phyloP scores from a whole-genome alignment of 2,329 filamentous ascomycete species.

The Fusarium verticillioides region DNA sequence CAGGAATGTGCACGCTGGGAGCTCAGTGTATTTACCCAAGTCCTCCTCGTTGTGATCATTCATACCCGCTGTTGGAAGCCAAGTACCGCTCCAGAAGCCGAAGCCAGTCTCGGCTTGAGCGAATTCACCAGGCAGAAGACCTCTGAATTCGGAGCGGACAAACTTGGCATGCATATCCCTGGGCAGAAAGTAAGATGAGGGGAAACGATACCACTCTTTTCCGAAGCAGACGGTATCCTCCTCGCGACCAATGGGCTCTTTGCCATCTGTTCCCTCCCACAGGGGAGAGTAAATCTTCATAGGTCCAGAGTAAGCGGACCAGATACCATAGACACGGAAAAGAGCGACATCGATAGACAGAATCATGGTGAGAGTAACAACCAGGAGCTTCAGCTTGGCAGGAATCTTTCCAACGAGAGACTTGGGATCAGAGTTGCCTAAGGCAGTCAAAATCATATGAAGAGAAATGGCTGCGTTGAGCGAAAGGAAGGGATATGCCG shows the following conservation, averaged over 20 bases:
- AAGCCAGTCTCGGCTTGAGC: conserved; percentile 76
- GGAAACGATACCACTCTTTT: conserved; percentile 99
- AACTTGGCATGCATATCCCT: conserved; percentile 88
- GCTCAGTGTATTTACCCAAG: conserved; percentile 82
- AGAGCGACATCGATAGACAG: conserved; percentile 73
- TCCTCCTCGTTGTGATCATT: conserved; percentile 94
- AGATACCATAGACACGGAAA: conserved; percentile 79
- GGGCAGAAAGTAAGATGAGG: conserved; percentile 91
- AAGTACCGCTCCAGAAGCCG: conserved; percentile 84
- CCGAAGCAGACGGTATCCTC: conserved; percentile 86
- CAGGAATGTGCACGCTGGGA: conserved; percentile 81
- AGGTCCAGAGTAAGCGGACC: conserved; percentile 86
- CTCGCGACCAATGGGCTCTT: conserved; percentile 61
- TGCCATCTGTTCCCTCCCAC: conserved; percentile 60
- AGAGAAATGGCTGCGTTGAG: conserved; percentile 88
- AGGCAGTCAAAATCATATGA: conserved; percentile 79
- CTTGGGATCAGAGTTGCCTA: conserved; percentile 77
- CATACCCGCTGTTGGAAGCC: conserved; percentile 83
- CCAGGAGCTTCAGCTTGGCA: conserved; percentile 75
- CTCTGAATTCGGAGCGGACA: conserved; percentile 88
- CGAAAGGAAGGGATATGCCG: conserved; percentile 88
- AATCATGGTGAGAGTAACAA: conserved; percentile 70
- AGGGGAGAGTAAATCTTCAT: conserved; percentile 76
- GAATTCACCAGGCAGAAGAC: conserved; percentile 91
- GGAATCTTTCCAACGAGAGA: conserved; percentile 78